Base-by-base conservation (phyloP, 805 yeast species). In the Tetrapisispora arboricola region DNA sequence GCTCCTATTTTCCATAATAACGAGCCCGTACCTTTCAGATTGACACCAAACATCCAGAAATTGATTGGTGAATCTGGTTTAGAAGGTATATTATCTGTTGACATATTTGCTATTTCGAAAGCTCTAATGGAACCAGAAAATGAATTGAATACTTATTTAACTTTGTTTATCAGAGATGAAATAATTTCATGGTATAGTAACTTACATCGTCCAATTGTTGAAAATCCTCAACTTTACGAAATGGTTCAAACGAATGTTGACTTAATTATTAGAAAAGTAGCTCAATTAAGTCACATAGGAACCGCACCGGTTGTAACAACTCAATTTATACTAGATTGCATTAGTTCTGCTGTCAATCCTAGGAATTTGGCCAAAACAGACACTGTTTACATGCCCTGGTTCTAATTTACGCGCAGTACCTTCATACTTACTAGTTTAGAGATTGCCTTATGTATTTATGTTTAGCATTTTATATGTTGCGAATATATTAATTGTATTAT, bases 101-200 rank as follows among this genome's bases (percentile, higher is more conserved):
- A 87, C 50, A 68, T 92, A 36, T 76, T 88, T 70, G 73, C 79
- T 19, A 84, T 90, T 56, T 92, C 96, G 1, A 76, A 85, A 55
- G 88, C 95, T 5, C 68, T 94, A 47, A 73, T 90, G 9, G 95
- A 87, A 53, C 94, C 95, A 1, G 95, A 87, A 51, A 84, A 85
- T 47, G 96, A 90, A 50, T 70, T 92, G 60, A 95, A 84, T 54
- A 94, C 87, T 46, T 87, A 83, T 61, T 65, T 92, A 64, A 84
- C 95, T n/a, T 69, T 92, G 49, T 90, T 92, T 64, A 95, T 94
- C 17, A 77, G 97, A 43, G 98, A 92, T 63, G 99, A 92, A 62
- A 83, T 90, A 15, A 77, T 88, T 39, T 79, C 95, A 0, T 90
- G 96, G 97, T 88, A 81, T 60, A 78, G 88, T 30, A 94, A 84